Conservation (phyloP, 2,329 filamentous ascomycete species). For the Aspergillus tubingensis region DNA sequence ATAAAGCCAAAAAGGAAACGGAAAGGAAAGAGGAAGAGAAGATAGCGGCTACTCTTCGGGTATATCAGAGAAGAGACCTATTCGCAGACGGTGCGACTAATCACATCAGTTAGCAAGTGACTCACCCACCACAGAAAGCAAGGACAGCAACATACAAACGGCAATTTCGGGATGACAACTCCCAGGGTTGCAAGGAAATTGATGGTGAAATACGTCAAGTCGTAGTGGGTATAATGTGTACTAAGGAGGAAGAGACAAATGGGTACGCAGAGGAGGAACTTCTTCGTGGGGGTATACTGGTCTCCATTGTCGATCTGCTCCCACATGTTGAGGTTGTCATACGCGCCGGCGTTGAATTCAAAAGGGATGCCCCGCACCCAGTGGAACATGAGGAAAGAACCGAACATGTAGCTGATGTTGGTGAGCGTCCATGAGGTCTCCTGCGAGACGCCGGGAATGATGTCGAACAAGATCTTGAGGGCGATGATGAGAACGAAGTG, state of each 20-base stretch:
- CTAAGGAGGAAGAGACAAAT: conserved; percentile 93
- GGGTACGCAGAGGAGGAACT: conserved; percentile 92
- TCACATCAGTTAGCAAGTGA: conserved; percentile 27
- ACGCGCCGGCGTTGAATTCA: conserved; percentile 97
- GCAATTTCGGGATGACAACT: conserved; percentile 94
- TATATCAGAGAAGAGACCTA: conserved; percentile 70
- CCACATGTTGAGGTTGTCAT: conserved; percentile 99
- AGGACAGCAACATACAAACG: conserved; percentile 70
- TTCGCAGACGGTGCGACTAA: conserved; percentile 76
- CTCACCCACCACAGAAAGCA: background rate
- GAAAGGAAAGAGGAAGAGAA: conserved; percentile 15
- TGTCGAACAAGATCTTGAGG: conserved; percentile 96
- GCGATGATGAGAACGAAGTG: conserved; percentile 89
- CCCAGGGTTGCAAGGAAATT: conserved; percentile 91
- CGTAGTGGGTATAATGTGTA: conserved; percentile 99
- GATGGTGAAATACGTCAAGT: conserved; percentile 93
- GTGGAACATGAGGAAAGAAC: conserved; percentile 99
- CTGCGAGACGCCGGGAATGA: conserved; percentile 92
- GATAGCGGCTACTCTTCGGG: conserved; percentile 58
- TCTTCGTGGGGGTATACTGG: conserved; percentile 98
- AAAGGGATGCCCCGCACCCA: conserved; percentile 97
- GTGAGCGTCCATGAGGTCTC: conserved; percentile 98
- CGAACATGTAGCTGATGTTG: conserved; percentile 99
- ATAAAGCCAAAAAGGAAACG: background rate
- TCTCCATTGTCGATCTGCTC: conserved; percentile 99